These are phyloP conservation scores for Fulvia fulva DNA, from an alignment of 2,329 filamentous ascomycete species.

Conservation along the genomic window DNA sequence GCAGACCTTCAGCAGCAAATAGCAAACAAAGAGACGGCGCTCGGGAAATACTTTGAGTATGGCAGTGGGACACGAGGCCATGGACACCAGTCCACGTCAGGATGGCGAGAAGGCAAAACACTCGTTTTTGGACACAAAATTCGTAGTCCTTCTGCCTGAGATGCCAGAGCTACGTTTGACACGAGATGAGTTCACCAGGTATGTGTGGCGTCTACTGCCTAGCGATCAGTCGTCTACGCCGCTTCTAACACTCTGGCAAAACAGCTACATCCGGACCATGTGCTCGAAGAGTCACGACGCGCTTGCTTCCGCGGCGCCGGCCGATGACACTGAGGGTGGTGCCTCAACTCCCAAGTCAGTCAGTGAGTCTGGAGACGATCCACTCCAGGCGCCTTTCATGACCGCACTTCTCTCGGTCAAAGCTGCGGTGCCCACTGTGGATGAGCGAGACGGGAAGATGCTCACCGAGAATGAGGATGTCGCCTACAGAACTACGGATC, in stretches of 20 bases:
- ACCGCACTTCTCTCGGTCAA: slow-evolving; percentile 14
- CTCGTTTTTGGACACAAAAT: slow-evolving; percentile 19
- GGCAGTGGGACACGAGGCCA: neutral
- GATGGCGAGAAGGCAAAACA: neutral
- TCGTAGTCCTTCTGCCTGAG: slow-evolving; percentile 21
- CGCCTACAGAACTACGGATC: slow-evolving; percentile 45
- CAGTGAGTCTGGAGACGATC: neutral
- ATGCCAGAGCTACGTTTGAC: slow-evolving; percentile 19
- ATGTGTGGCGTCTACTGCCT: slow-evolving; percentile 3
- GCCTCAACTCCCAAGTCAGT: neutral
- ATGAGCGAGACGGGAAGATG: slow-evolving; percentile 38
- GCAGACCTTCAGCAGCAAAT: neutral
- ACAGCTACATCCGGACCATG: neutral
- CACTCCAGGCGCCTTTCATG: slow-evolving; percentile 19
- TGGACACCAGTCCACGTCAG: neutral
- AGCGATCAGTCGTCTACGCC: neutral
- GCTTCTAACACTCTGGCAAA: neutral
- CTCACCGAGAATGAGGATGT: slow-evolving; percentile 52
- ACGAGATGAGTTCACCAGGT: slow-evolving; percentile 16
- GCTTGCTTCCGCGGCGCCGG: neutral
- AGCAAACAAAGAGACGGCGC: too few species aligned
- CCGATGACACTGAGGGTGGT: neutral
- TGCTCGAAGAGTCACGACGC: neutral
- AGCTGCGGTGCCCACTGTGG: slow-evolving; percentile 15
- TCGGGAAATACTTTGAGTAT: neutral